A percentile compares a stretch with the other conserved stretches of the same genome.
Conservation (phyloP, 148 eudicot genomes). For the Tetragonia tetragonoides region DNA sequence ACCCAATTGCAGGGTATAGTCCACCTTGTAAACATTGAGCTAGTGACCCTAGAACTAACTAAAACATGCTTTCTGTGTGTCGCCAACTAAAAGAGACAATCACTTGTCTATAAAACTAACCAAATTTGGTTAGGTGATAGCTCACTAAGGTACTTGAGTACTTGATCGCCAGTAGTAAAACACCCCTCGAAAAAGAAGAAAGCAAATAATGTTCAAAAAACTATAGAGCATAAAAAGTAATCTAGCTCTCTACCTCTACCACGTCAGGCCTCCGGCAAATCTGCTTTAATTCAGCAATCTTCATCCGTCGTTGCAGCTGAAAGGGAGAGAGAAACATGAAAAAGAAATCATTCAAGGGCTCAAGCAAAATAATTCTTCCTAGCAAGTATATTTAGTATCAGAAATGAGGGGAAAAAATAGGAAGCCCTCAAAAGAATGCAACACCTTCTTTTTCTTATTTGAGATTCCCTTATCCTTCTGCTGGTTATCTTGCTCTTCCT, state of each 20-base stretch:
- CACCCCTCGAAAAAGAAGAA: neutral
- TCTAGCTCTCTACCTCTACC: constrained; percentile 64
- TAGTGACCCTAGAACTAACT: neutral
- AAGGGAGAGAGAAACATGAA: constrained; percentile 15
- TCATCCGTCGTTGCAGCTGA: constrained; percentile 95
- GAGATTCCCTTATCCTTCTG: constrained; percentile 83
- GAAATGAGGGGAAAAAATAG: neutral
- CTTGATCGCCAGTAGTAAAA: neutral
- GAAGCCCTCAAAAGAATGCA: neutral
- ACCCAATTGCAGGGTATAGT: neutral
- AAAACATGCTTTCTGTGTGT: neutral
- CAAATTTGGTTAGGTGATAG: neutral
- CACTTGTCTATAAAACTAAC: neutral
- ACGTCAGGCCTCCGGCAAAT: constrained; percentile 86
- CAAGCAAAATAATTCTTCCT: neutral
- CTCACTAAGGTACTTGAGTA: neutral
- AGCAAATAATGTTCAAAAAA: neutral
- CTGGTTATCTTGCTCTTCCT: constrained; percentile 74
- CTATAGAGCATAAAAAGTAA: neutral
- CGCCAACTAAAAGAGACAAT: neutral
- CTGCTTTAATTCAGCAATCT: constrained; percentile 92
- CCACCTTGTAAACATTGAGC: neutral
- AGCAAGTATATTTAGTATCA: neutral
- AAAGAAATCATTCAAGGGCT: neutral
- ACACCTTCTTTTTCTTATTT: constrained; percentile 94